phyloP scores from a whole-genome alignment of 345 rosid genomes.

The Ceriops zippeliana region DNA sequence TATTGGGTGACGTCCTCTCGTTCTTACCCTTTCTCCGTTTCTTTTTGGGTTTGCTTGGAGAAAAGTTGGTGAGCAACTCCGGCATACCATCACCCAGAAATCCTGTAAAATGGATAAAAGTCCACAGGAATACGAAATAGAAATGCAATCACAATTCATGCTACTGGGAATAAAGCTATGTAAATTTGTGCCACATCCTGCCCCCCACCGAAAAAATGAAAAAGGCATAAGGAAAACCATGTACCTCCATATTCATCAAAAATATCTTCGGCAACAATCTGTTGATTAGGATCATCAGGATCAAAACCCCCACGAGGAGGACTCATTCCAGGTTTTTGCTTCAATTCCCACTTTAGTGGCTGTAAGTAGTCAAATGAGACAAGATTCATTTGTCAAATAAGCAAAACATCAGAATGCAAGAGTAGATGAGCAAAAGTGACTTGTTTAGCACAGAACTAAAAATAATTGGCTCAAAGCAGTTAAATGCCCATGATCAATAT shows the following conservation, averaged over 20 bases:
- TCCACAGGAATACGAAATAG: not conserved
- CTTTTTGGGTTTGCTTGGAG: constrained; percentile 43
- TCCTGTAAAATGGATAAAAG: constrained; percentile 40
- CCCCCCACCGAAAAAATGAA: too few relatives aligned
- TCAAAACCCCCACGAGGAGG: constrained; percentile 97
- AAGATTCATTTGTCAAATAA: not conserved
- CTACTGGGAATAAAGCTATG: not conserved
- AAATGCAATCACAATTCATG: not conserved
- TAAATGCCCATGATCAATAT: too few relatives aligned
- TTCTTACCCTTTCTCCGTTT: constrained; percentile 48
- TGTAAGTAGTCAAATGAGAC: constrained; percentile 21
- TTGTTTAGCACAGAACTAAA: not conserved
- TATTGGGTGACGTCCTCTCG: constrained; percentile 43
- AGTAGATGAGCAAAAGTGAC: not conserved
- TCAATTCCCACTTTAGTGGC: constrained; percentile 98
- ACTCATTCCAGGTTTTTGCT: constrained; percentile 92
- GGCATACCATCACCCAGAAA: constrained; percentile 74
- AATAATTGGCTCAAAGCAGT: too few relatives aligned
- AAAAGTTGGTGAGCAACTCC: constrained; percentile 44
- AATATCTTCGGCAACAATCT: constrained; percentile 94
- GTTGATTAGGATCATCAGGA: constrained; percentile 90
- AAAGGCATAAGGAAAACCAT: constrained; percentile 1
- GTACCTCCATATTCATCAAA: constrained; percentile 96
- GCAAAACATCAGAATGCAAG: constrained; percentile 1
- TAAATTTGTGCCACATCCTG: too few relatives aligned